phyloP scores from a whole-genome alignment of 768 basidiomycete genomes.

The Phylloporus sp. region DNA sequence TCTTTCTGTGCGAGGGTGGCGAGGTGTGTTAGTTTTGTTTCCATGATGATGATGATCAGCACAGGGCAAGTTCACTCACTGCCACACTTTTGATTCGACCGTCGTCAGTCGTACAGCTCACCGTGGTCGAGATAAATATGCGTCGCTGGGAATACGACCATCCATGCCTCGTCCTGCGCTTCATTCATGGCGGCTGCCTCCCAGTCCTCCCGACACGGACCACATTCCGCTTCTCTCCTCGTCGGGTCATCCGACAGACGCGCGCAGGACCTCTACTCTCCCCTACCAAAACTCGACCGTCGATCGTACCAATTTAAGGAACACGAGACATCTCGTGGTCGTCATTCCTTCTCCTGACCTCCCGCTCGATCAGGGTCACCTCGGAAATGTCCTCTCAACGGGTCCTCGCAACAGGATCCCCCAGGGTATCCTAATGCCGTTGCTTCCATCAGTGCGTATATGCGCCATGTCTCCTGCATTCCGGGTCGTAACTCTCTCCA shows the following conservation, averaged over 20 bases:
- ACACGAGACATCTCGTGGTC: slow-evolving; percentile 54
- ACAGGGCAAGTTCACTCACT: too few relatives aligned
- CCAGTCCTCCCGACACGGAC: slow-evolving; percentile 41
- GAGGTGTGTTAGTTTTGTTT: slow-evolving; percentile 58
- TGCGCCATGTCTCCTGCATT: background rate
- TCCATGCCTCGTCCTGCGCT: slow-evolving; percentile 15
- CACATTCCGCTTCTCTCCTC: background rate
- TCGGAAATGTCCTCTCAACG: slow-evolving; percentile 52
- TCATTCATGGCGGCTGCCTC: slow-evolving; percentile 27
- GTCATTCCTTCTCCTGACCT: slow-evolving; percentile 61
- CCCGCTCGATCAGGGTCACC: slow-evolving; percentile 51
- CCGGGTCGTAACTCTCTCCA: slow-evolving; percentile 25
- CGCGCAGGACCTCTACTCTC: slow-evolving; percentile 46
- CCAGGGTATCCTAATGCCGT: slow-evolving; percentile 69
- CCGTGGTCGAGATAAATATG: too few relatives aligned
- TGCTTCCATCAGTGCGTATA: slow-evolving; percentile 59
- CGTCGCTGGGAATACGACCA: too few relatives aligned
- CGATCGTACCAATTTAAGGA: slow-evolving; percentile 36
- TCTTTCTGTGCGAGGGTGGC: slow-evolving; percentile 73
- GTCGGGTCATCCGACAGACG: slow-evolving; percentile 11
- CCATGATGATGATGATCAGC: slow-evolving; percentile 57
- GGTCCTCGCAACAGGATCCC: slow-evolving; percentile 58
- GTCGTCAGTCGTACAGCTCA: too few relatives aligned
- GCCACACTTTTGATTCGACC: too few relatives aligned
- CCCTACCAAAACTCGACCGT: slow-evolving; percentile 48